Evolutionary conservation across 257 asterid species (phyloP), one percentile per base, ranked within the genome.

Genomic region (Penstemon newberryi): DNA sequence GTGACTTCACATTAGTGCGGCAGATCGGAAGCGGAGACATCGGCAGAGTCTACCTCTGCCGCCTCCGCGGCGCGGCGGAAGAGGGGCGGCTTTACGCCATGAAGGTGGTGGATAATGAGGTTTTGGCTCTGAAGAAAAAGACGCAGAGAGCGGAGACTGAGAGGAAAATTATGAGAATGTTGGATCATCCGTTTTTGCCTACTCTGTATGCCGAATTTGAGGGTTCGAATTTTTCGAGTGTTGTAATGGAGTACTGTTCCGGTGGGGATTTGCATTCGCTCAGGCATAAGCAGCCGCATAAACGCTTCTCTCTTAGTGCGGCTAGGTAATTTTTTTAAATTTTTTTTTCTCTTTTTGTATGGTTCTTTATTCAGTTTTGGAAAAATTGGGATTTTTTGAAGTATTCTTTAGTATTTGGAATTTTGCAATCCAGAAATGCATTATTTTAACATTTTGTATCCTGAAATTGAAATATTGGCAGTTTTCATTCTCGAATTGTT

Each of bases 11-110:
- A 79, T 62, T 91, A 5, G 89, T 87, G 63, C 81, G 88, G 5
- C 95, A 89, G 79, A 88, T 89, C 81, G 97, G 97, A 4, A 81
- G 95, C 75, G 97, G 97, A 38, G 97, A 91, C 58, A 91, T 91
- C 47, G 96, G 96, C 0, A 73, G 85, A 33, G 97, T 91, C 2
- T 91, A 85, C 36, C 66, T 64, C 42, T 65, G 71, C 85, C 74
- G 85, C 73, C 77, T 78, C 64, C 80, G 86, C 39, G 73, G 79
- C 3, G 76, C 68, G 18, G 79, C 54, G 60, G 85, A 79, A 19
- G 85, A 73, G 7, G 80, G 66, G 19, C 67, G 78, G 63, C 74
- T 83, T 0, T 91, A 86, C 76, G 97, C 97, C n/a, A 89, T 91
- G 95, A 91, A 91, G 15, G 96, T 91, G 50, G 95, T 91, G 78